A percentile compares a stretch with the other conserved stretches of the same genome.
Conservation (phyloP, 768 basidiomycete species). For the Tephrocybe sp. region DNA sequence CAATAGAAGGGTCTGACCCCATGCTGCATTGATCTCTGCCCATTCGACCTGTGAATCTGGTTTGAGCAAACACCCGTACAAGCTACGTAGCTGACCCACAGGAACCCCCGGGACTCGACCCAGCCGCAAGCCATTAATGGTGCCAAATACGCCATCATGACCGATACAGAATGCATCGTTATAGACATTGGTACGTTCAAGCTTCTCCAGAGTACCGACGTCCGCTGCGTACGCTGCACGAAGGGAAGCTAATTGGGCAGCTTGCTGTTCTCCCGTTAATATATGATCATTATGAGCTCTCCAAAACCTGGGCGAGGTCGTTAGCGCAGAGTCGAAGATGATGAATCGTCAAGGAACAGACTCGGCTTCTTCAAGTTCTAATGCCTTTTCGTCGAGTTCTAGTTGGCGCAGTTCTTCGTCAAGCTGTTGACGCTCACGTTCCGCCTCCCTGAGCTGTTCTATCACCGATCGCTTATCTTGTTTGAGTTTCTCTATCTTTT, state of each 20-base stretch:
- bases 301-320: slow-evolving; percentile 66
- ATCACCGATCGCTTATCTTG: slow-evolving; percentile 67
- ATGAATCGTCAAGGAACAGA: slow-evolving; percentile 36
- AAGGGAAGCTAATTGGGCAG: slow-evolving; percentile 67
- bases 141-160: slow-evolving; percentile 92
- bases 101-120: slow-evolving; percentile 84
- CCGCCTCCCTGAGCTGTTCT: slow-evolving; percentile 73
- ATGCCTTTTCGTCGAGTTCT: slow-evolving; percentile 72
- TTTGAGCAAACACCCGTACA: slow-evolving; percentile 11
- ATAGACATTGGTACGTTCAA: slow-evolving; percentile 92
- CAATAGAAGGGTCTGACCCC: slow-evolving; percentile 94
- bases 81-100: slow-evolving; percentile 40
- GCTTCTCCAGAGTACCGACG: slow-evolving; percentile 73
- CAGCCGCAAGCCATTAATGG: slow-evolving; percentile 94
- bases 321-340: slow-evolving; percentile 10
- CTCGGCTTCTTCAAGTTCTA: slow-evolving; percentile 87
- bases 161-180: slow-evolving; percentile 96
- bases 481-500: slow-evolving; percentile 72
- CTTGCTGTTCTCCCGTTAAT: slow-evolving; percentile 62
- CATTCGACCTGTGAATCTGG: slow-evolving; percentile 75
- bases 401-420: slow-evolving; percentile 69
- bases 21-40: slow-evolving; percentile 98
- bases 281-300: slow-evolving; percentile 73
- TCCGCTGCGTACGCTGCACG: slow-evolving; percentile 80
- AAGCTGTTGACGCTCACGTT: slow-evolving; percentile 74